phyloP scores from a whole-genome alignment of 1,284 basidiomycete species.

The Austroboletus sp. region DNA sequence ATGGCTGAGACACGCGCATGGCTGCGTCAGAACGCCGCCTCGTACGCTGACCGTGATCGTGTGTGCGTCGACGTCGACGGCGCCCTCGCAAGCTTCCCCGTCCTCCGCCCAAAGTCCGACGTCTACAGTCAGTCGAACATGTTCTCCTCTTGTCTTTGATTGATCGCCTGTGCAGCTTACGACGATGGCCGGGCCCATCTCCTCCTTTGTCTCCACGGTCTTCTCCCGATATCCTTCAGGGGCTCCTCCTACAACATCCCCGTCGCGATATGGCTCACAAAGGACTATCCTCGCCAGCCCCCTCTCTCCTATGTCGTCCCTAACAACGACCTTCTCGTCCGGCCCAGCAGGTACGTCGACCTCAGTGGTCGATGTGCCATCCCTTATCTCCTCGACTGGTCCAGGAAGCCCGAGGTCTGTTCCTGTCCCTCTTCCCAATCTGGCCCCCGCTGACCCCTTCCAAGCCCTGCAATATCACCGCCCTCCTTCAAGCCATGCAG shows the following conservation, averaged over 20 bases:
- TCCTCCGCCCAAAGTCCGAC: constrained; percentile 84
- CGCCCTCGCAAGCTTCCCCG: constrained; percentile 52
- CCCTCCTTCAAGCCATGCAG: constrained; percentile 67
- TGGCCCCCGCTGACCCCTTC: constrained; percentile 10
- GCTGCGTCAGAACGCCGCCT: constrained; percentile 63
- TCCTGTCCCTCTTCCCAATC: constrained; percentile 14
- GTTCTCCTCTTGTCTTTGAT: not conserved
- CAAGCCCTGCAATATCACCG: constrained; percentile 64
- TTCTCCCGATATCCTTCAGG: constrained; percentile 82
- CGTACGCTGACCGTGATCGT: constrained; percentile 58
- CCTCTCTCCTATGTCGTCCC: constrained; percentile 94
- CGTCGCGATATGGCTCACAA: constrained; percentile 80
- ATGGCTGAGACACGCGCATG: constrained; percentile 49
- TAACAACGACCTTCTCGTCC: constrained; percentile 87
- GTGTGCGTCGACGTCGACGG: constrained; percentile 60
- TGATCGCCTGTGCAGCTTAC: constrained; percentile 54
- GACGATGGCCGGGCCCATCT: constrained; percentile 92
- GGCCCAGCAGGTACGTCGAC: constrained; percentile 71
- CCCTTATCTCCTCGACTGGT: constrained; percentile 74
- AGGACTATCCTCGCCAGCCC: constrained; percentile 72
- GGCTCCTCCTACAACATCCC: constrained; percentile 88
- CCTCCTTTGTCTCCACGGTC: constrained; percentile 83
- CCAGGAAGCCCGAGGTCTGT: constrained; percentile 75
- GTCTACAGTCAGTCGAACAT: constrained; percentile 67
- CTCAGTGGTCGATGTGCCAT: constrained; percentile 70